Base-by-base conservation (phyloP, 2,329 filamentous ascomycete genomes). In the Fusarium heterosporum region DNA sequence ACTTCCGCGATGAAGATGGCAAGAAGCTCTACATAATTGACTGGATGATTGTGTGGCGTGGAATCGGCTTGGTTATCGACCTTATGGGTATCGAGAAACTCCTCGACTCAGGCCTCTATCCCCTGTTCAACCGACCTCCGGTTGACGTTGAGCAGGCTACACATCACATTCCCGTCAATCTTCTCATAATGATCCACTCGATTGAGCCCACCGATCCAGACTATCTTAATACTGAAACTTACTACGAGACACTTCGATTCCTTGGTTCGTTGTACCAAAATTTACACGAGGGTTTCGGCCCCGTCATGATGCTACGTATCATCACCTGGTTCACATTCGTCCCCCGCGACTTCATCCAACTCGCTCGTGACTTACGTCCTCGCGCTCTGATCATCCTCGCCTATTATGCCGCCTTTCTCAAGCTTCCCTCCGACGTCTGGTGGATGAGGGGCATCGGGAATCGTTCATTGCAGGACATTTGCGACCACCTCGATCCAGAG, bases 21-120 rank as follows among this genome's bases (percentile, higher is more conserved):
- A 78, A 76, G 42, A 78, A 80, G 3, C 77, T 87, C 3, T 85
- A 82, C 67, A 80, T 87, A 29, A 72, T 87, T 42, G 81, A 87
- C 70, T 88, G 85, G 85, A 83, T 87, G 75, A 68, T 81, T 4
- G 78, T 87, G 13, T 88, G 85, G 84, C 78, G 80, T 11, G 85
- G 85, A 11, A 86, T 80, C 26, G 79, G 83, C 29, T 72, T 84
- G 16, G 83, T 87, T 29, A 75, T 86, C 38, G 74, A 82, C 1
- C 62, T 73, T 19, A 74, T 76, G 57, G 69, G 71, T 6, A 53
- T 73, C 2, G 64, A 69, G 17, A 68, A 52, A 14, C 63, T 78
- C 17, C 54, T 76, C 46, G 73, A 79, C 4, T 81, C 82, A 0
- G 85, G 84, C 16, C 70, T 87, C 54, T 76, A 78, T 2, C 70